These are phyloP conservation scores for Erythrophleum ivorense DNA, from an alignment of 331 rosid genomes.

Conservation along the genomic window DNA sequence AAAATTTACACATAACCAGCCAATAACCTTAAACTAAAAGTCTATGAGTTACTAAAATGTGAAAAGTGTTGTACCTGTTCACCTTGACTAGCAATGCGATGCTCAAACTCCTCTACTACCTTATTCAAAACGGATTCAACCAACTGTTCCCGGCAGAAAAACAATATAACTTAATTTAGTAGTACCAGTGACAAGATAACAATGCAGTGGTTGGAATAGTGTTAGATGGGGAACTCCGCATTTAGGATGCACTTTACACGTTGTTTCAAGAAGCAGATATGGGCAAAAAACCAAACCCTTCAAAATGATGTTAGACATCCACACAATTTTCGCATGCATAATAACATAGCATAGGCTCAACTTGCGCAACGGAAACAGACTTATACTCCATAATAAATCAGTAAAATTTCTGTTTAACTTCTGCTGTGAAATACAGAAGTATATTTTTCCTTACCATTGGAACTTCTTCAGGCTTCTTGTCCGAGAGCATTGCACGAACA, in stretches of 20 bases:
- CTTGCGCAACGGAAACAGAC: neutral
- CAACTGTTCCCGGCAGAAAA: slow-evolving; percentile 61
- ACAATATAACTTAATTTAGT: slow-evolving; percentile 31
- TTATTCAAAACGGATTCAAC: slow-evolving; percentile 89
- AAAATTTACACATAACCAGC: neutral
- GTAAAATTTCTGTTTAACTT: slow-evolving; percentile 15
- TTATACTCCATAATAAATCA: neutral
- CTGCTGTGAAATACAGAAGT: neutral
- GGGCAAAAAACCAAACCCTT: slow-evolving; percentile 1
- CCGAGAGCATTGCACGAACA: slow-evolving; percentile 67
- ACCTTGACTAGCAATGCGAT: slow-evolving; percentile 66
- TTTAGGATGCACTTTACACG: slow-evolving; percentile 18
- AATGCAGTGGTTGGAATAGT: slow-evolving; percentile 12
- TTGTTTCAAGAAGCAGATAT: neutral
- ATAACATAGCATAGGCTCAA: neutral
- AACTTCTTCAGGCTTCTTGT: slow-evolving; percentile 95
- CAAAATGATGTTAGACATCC: neutral
- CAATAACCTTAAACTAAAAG: neutral
- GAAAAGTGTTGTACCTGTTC: slow-evolving; percentile 60
- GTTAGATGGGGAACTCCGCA: slow-evolving; percentile 28
- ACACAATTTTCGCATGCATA: neutral
- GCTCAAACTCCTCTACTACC: slow-evolving; percentile 89
- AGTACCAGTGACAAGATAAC: slow-evolving; percentile 10
- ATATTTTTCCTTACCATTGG: slow-evolving; percentile 63
- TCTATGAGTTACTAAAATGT: neutral